Percentiles rank a stretch among this genome's conserved stretches.
Evolutionary conservation across 2,329 filamentous ascomycete genomes (phyloP).

Genomic region (Pseudogymnoascus sp.): DNA sequence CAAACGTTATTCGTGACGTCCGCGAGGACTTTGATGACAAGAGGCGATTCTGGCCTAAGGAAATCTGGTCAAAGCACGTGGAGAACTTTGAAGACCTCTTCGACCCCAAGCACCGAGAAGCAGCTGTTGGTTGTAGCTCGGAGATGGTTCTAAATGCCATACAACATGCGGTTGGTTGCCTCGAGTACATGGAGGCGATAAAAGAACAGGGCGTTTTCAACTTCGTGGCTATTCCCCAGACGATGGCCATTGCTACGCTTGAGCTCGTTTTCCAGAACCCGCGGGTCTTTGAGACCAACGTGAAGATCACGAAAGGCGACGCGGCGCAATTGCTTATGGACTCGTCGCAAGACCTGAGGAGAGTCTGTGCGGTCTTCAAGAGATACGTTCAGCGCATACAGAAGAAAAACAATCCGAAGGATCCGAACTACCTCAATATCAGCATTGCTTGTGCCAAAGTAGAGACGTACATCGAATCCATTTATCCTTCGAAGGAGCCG

Average conservation of each 20-base stretch:
- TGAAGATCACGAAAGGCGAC: constrained; percentile 95
- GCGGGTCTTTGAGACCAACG: constrained; percentile 71
- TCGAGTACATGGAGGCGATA: constrained; percentile 96
- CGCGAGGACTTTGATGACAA: constrained; percentile 83
- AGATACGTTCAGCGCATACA: constrained; percentile 73
- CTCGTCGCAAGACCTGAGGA: constrained; percentile 79
- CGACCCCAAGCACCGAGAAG: constrained; percentile 65
- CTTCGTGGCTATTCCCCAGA: constrained; percentile 93
- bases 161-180: constrained; percentile 78
- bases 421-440: constrained; percentile 88
- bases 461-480: constrained; percentile 88
- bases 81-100: constrained; percentile 85
- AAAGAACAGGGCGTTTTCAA: constrained; percentile 98
- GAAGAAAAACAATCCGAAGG: constrained; percentile 86
- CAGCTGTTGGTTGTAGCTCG: constrained; percentile 76
- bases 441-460: constrained; percentile 88
- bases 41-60: constrained; percentile 87
- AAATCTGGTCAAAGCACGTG: constrained; percentile 96
- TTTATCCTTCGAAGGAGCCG: constrained; percentile 79
- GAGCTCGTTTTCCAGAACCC: constrained; percentile 91
- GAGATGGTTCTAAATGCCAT: constrained; percentile 93
- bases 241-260: constrained; percentile 94
- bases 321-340: constrained; percentile 88
- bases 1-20: constrained; percentile 96
- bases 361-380: constrained; percentile 76